A percentile compares a stretch with the other conserved stretches of the same genome.
phyloP scores from a whole-genome alignment of 257 asterid species.

The Nicotiana obtusifolia region DNA sequence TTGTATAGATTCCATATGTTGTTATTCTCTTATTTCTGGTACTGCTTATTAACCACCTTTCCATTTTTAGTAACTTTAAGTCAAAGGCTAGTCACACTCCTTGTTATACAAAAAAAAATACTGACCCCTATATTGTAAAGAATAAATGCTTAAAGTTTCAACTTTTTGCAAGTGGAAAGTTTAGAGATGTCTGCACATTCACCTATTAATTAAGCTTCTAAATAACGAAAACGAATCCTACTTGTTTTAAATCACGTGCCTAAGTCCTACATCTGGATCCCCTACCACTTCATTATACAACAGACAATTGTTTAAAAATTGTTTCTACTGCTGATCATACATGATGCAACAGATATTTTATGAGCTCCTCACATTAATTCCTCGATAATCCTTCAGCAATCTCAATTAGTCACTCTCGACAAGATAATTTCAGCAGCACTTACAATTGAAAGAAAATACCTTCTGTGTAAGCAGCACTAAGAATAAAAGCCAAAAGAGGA shows the following conservation, averaged over 20 bases:
- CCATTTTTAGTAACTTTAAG: background rate
- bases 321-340: background rate
- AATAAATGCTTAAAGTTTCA: background rate
- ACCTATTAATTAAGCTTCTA: background rate
- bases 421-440: background rate
- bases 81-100: background rate
- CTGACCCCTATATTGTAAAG: background rate
- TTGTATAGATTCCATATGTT: background rate
- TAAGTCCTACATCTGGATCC: constrained; percentile 1
- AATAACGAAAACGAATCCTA: constrained; percentile 21
- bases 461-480: background rate
- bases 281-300: constrained; percentile 6
- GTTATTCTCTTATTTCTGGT: background rate
- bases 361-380: background rate
- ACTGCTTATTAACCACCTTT: background rate
- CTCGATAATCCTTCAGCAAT: background rate
- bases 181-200: background rate
- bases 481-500: background rate
- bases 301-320: background rate
- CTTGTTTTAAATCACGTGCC: constrained; percentile 13
- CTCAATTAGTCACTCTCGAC: background rate
- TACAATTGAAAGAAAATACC: background rate
- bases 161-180: background rate
- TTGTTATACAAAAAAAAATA: background rate
- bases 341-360: constrained; percentile 1